phyloP scores from a whole-genome alignment of 768 basidiomycete species.

The Coprinellus micaceus region DNA sequence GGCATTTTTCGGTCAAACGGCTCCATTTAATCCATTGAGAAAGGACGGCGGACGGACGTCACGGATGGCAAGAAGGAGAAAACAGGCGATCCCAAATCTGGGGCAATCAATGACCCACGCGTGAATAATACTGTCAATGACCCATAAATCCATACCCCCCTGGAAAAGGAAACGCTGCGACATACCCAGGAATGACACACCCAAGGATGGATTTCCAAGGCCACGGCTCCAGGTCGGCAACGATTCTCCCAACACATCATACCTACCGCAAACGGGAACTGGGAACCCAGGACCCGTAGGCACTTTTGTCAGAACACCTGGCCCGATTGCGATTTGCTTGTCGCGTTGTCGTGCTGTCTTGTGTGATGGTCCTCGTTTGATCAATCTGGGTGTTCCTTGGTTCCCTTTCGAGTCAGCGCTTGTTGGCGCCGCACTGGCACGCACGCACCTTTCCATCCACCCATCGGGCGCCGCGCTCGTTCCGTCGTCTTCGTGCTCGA shows the following conservation, averaged over 20 bases:
- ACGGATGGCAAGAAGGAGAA: background rate
- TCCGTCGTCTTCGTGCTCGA: background rate
- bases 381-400: background rate
- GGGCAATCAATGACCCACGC: constrained; percentile 5
- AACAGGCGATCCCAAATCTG: constrained; percentile 4
- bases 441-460: background rate
- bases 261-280: constrained; percentile 3
- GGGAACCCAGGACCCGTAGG: constrained; percentile 3
- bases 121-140: constrained; percentile 6
- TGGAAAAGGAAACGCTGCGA: constrained; percentile 7
- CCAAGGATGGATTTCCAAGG: constrained; percentile 4
- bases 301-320: constrained; percentile 1
- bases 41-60: background rate
- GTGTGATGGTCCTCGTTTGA: background rate
- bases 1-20: constrained; percentile 12
- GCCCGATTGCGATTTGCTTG: background rate
- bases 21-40: constrained; percentile 11
- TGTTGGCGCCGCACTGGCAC: background rate
- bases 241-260: constrained; percentile 2
- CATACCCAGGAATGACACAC: background rate
- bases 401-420: background rate
- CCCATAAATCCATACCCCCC: constrained; percentile 5
- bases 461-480: background rate
- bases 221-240: constrained; percentile 4
- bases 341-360: background rate